Evolutionary conservation across 768 basidiomycete species (phyloP).

Genomic region (Leccinum incarnatum): DNA sequence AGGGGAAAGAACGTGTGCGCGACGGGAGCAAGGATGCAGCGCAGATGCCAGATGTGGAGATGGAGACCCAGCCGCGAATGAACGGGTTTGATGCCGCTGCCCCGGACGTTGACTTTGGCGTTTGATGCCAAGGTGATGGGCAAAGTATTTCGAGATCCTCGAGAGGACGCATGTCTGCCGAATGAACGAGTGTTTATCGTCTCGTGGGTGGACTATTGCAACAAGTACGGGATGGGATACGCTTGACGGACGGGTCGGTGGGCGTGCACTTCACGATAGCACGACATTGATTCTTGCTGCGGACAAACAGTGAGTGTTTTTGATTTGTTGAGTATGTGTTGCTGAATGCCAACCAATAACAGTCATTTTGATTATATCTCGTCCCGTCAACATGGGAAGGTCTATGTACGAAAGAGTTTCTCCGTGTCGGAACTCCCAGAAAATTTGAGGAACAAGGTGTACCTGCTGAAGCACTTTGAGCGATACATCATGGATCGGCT

Average conservation of each 20-base stretch:
- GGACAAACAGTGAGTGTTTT: conserved; percentile 69
- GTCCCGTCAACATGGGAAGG: conserved; percentile 59
- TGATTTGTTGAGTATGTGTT: not conserved
- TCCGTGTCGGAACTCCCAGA: conserved; percentile 70
- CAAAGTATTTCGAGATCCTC: conserved; percentile 64
- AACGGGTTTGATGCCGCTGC: conserved; percentile 70
- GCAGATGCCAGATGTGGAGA: conserved; percentile 17
- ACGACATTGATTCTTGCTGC: conserved; percentile 82
- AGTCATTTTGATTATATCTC: conserved; percentile 88
- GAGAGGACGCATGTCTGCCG: conserved; percentile 50
- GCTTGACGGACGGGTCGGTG: conserved; percentile 93
- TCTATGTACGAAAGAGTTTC: conserved; percentile 71
- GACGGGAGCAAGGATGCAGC: conserved; percentile 22
- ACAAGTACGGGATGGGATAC: conserved; percentile 99
- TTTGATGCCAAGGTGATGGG: conserved; percentile 68
- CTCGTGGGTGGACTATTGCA: conserved; percentile 99
- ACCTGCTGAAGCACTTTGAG: conserved; percentile 91
- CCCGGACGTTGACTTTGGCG: conserved; percentile 49
- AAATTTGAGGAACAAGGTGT: conserved; percentile 86
- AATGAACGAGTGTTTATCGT: conserved; percentile 88
- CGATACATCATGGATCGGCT: conserved; percentile 91
- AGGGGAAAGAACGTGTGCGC: conserved; percentile 30
- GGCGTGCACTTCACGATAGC: conserved; percentile 96
- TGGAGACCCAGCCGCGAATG: conserved; percentile 31
- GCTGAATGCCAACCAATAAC: not conserved